Percentiles rank a stretch among this genome's conserved stretches.
Conservation (phyloP, 139 green algal genomes). For the Picochlorum costavermella region DNA sequence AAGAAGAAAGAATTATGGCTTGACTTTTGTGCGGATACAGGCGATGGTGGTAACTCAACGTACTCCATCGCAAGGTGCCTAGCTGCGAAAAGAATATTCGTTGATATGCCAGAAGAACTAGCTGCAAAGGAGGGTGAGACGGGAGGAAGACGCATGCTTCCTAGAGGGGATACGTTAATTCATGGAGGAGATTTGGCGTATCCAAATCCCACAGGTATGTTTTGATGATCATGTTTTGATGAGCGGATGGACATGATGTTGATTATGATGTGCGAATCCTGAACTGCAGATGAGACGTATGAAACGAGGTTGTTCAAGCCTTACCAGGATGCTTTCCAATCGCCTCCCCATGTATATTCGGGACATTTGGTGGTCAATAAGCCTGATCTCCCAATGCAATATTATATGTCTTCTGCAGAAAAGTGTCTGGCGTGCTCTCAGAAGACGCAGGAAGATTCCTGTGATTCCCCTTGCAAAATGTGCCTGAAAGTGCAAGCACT, state of each 20-base stretch:
- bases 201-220: slow-evolving; percentile 55
- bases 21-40: slow-evolving; percentile 84
- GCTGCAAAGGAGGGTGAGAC: background rate
- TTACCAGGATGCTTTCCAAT: slow-evolving; percentile 72
- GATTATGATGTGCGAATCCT: background rate
- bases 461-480: slow-evolving; percentile 9
- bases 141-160: slow-evolving; percentile 29
- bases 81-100: slow-evolving; percentile 43
- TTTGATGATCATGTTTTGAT: background rate
- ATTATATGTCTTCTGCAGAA: slow-evolving; percentile 8
- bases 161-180: slow-evolving; percentile 55
- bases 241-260: background rate
- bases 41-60: slow-evolving; percentile 77
- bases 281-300: slow-evolving; percentile 56
- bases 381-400: slow-evolving; percentile 14
- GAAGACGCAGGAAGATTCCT: background rate
- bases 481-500: slow-evolving; percentile 36
- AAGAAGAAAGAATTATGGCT: slow-evolving; percentile 60
- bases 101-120: slow-evolving; percentile 21
- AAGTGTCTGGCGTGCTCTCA: background rate
- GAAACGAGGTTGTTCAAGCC: slow-evolving; percentile 65
- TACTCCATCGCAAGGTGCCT: slow-evolving; percentile 71
- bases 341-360: slow-evolving; percentile 58
- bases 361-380: slow-evolving; percentile 75
- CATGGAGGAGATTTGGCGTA: slow-evolving; percentile 83